Base-by-base conservation (phyloP, 2,329 filamentous ascomycete genomes). In the Diaporthe aspalathi region DNA sequence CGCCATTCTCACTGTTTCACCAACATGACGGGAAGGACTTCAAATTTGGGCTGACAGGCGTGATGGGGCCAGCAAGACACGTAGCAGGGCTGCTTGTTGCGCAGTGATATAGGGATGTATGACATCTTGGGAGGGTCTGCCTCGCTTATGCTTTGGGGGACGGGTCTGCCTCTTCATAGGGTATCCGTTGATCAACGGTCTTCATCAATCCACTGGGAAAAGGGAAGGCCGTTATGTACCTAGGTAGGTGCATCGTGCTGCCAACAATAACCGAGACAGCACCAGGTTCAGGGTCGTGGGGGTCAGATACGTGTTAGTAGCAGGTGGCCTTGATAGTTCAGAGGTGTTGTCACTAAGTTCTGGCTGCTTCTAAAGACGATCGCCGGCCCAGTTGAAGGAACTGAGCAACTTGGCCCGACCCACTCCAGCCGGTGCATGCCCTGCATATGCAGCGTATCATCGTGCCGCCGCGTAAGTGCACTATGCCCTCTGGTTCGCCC, bases 1-100 rank as follows among this genome's bases (percentile, higher is more conserved):
- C 43, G 27, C 60, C 60, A n/a, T 63, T 29, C 60, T 65, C 60
- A 65, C 60, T 50, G 60, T 65, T 65, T 65, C 60, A 65, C 60
- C 29, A 65, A 50, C 27, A 47, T 49, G 60, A 65, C 45, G 60
- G 29, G 60, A 35, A 22, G n/a, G 29, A 24, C 7, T 45, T 50
- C n/a, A 24, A 12, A 17, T 24, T 24, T 35, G 45, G 29, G 60
- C 60, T 65, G 60, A 65, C 60, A 65, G n/a, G 45, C 20, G n/a
- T 29, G n/a, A 20, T 35, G 57, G 27, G 7, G 8, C 22, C 29
- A 38, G 60, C 50, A 50, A 65, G 60, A 50, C 60, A 65, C 43
- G 45, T 35, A 49, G 60, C 60, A 38, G 38, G 45, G 24, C 45
- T 65, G 24, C 60, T 14, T 12, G 29, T 8, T 24, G 60, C 49